Conservation (phyloP, 164 flowering plant genomes). For the Vitis cinerea region DNA sequence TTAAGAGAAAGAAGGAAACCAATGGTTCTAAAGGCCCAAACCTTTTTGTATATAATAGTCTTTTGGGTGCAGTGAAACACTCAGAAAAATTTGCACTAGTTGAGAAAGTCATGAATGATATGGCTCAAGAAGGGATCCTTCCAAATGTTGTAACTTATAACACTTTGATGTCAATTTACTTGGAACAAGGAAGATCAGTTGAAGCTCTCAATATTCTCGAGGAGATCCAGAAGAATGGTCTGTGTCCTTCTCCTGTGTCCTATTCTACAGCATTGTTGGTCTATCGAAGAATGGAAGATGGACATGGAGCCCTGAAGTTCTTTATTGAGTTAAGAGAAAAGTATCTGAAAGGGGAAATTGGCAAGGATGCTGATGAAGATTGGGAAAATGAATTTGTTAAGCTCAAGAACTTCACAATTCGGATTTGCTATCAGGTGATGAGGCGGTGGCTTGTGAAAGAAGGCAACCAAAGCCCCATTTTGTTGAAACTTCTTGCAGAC, state of each 20-base stretch:
- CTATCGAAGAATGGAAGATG: constrained; percentile 77
- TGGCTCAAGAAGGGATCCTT: constrained; percentile 54
- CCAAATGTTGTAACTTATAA: constrained; percentile 84
- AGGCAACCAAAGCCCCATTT: constrained; percentile 40
- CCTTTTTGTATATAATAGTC: constrained; percentile 73
- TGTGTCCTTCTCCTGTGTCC: constrained; percentile 66
- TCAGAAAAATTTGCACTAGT: constrained; percentile 36
- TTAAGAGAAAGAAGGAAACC: constrained; percentile 57
- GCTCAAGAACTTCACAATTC: constrained; percentile 60
- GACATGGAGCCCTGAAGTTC: constrained; percentile 74
- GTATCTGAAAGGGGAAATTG: constrained; percentile 58
- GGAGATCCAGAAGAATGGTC: constrained; percentile 51
- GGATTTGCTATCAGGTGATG: constrained; percentile 86
- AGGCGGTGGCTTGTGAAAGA: constrained; percentile 73
- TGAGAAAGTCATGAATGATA: constrained; percentile 60
- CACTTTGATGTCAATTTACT: constrained; percentile 65
- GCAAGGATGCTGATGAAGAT: constrained; percentile 35
- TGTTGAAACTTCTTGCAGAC: constrained; percentile 61
- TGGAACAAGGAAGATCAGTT: constrained; percentile 50
- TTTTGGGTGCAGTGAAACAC: constrained; percentile 79
- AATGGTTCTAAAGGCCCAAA: constrained; percentile 51
- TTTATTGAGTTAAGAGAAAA: constrained; percentile 55
- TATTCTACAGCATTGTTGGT: constrained; percentile 82
- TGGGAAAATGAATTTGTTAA: constrained; percentile 68
- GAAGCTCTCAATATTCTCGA: constrained; percentile 64